A percentile compares a stretch with the other conserved stretches of the same genome.
These are phyloP conservation scores for Blastocystis sp. DNA, from an alignment of 352 stramenopile species.

Conservation along the genomic window DNA sequence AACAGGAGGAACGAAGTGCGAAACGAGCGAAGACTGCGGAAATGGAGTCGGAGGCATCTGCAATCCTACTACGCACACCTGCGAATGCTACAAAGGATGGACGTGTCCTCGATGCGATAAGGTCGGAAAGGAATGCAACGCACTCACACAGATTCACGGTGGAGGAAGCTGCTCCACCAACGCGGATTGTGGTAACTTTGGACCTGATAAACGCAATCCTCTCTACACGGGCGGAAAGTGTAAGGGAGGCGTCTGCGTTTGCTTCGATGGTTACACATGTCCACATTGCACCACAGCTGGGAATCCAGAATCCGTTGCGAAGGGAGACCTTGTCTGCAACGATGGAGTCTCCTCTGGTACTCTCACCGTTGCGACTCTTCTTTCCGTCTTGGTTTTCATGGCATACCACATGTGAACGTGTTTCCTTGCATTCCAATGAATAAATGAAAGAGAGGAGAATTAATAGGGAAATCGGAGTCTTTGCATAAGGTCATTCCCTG, in stretches of 20 bases:
- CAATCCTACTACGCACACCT: slow-evolving; percentile 21
- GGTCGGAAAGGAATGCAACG: slow-evolving; percentile 15
- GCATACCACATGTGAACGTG: background rate
- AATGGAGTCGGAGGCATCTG: slow-evolving; percentile 50
- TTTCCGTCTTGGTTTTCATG: background rate
- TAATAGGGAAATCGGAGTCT: too few relatives aligned
- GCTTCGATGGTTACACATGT: slow-evolving; percentile 54
- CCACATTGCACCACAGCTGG: slow-evolving; percentile 27
- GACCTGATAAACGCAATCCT: slow-evolving; percentile 42
- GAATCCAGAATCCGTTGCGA: slow-evolving; percentile 22
- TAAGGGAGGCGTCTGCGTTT: slow-evolving; percentile 32
- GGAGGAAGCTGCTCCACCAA: slow-evolving; percentile 22
- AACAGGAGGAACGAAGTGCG: background rate
- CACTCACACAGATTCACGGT: slow-evolving; percentile 9
- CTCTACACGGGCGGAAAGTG: slow-evolving; percentile 47
- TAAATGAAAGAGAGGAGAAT: too few relatives aligned
- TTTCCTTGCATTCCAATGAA: background rate
- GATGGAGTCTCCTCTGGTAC: background rate
- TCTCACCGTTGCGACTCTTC: background rate
- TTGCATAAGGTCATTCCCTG: too few relatives aligned
- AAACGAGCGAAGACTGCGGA: slow-evolving; percentile 20
- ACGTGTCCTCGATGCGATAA: slow-evolving; percentile 49
- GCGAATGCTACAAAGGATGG: slow-evolving; percentile 55
- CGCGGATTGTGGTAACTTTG: slow-evolving; percentile 52
- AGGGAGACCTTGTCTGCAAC: background rate